Evolutionary conservation across 352 stramenopile genomes (phyloP).

Genomic region (Phytophthora cryptogea): DNA sequence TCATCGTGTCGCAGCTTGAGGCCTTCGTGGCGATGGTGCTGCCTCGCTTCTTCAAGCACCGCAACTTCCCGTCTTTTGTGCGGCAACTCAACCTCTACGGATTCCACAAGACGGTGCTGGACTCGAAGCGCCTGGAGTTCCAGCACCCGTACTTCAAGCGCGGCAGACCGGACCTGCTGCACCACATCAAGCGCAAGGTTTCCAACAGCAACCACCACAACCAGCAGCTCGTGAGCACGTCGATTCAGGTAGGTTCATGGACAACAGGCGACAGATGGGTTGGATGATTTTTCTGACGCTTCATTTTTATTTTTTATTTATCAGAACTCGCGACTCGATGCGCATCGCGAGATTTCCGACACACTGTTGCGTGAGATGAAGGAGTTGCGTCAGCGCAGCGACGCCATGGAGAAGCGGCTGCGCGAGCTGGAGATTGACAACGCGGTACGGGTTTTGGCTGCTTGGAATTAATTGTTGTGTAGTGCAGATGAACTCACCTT

Average conservation of each 20-base stretch:
- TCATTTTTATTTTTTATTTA: constrained; percentile 7
- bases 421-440: constrained; percentile 88
- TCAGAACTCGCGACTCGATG: constrained; percentile 72
- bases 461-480: too few species aligned
- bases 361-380: constrained; percentile 86
- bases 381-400: constrained; percentile 77
- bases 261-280: neutral
- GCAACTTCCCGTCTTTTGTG: constrained; percentile 94
- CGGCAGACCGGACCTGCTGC: constrained; percentile 81
- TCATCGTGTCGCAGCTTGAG: constrained; percentile 91
- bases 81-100: constrained; percentile 94
- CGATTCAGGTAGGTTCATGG: constrained; percentile 47
- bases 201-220: constrained; percentile 59
- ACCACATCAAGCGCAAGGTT: constrained; percentile 90
- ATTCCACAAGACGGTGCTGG: constrained; percentile 93
- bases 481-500: too few species aligned
- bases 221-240: constrained; percentile 56
- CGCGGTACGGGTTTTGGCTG: constrained; percentile 42
- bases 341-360: constrained; percentile 78
- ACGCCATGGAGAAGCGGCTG: constrained; percentile 88
- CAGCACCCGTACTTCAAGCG: constrained; percentile 92
- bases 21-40: constrained; percentile 86
- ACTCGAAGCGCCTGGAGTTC: constrained; percentile 94
- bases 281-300: neutral
- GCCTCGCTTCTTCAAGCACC: constrained; percentile 92